Base-by-base conservation (phyloP, 805 yeast species). In the Osmozyma mogii region DNA sequence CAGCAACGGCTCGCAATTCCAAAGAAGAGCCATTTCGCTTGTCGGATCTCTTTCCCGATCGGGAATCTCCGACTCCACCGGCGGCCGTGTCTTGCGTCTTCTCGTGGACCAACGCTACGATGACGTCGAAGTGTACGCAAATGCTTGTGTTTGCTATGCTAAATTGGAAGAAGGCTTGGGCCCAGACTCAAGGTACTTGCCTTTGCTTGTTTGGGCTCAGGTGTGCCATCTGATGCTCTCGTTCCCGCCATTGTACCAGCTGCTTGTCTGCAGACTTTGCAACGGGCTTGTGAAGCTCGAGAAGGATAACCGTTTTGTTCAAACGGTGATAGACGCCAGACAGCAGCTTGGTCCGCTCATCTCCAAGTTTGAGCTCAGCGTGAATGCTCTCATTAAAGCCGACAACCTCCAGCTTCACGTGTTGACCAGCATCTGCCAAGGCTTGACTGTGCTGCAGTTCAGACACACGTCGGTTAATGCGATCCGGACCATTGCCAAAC, bases 11-110 rank as follows among this genome's bases (percentile, higher is more conserved):
- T 72, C 84, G 0, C 68, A 77, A 21, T 62, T 82, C 28, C 83
- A 81, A 42, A 71, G 74, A 4, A 63, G 89, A 31, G 83, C 87
- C 0, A 57, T 78, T 37, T 58, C 83, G 38, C 69, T 82, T 5
- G 63, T 83, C 11, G 92, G 95, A 22, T 72, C 79, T 21, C 51
- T 84, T 25, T 68, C 84, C 0, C 72, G 71, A 36, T 55, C 63
- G 9, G 85, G 84, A 16, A 70, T 80, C 15, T 72, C 73, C 28
- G 83, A 78, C 42, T 59, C 63, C 60, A 41, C 71, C 1, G 61
- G 59, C 1, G 54, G 61, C 5, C 45, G 54, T 21, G 41, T 54
- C 7, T 38, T 56, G 34, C 50, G 49, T 30, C 22, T 56, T 29
- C 43, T 53, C 38, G 38, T 53, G 5, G 31, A 51, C 22, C 38